These are phyloP conservation scores for Tetrahymena elliotti DNA, from an alignment of 73 alveolate species.

Conservation along the genomic window DNA sequence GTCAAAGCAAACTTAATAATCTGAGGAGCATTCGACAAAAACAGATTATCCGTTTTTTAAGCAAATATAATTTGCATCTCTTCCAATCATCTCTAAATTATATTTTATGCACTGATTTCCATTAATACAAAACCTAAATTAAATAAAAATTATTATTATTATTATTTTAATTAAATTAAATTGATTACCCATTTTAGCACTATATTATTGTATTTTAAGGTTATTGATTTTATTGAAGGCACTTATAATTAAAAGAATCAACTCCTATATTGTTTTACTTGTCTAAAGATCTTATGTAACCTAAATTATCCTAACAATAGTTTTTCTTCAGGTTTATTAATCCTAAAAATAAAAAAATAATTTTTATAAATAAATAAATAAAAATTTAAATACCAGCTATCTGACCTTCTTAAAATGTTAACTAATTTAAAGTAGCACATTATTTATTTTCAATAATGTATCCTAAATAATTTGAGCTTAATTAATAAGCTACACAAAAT, in stretches of 20 bases:
- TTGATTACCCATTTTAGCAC: neutral
- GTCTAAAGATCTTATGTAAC: neutral
- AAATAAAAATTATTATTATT: too few relatives aligned
- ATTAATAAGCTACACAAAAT: neutral
- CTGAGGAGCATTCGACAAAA: neutral
- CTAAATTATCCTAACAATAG: neutral
- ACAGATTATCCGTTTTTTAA: neutral
- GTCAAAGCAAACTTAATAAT: neutral
- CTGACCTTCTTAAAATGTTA: neutral
- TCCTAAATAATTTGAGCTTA: neutral
- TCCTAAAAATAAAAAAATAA: neutral
- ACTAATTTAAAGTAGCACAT: neutral
- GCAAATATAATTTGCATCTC: neutral
- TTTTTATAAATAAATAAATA: too few relatives aligned
- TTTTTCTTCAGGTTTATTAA: neutral
- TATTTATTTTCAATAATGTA: too few relatives aligned
- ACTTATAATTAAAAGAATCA: neutral
- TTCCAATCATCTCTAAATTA: neutral
- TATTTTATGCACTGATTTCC: neutral
- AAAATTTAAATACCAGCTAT: neutral
- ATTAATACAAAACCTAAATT: neutral
- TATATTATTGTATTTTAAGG: neutral
- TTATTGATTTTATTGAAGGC: neutral
- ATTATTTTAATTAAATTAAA: too few relatives aligned
- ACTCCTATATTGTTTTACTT: neutral